Evolutionary conservation across 148 eudicot genomes (phyloP).

Genomic region (Amaranthus cruentus): DNA sequence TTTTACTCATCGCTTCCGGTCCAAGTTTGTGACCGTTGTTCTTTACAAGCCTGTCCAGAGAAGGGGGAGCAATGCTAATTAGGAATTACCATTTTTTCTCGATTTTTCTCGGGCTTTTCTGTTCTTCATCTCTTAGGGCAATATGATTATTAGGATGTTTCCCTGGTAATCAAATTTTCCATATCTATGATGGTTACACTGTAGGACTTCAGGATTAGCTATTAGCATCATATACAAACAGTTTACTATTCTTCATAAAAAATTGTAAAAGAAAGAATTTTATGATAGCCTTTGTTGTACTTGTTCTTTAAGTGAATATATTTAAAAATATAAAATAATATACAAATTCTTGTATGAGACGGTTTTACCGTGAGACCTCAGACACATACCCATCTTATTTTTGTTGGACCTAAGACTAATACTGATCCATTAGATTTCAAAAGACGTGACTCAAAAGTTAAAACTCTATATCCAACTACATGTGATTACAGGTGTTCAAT

Average conservation of each 20-base stretch:
- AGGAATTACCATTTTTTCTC: conserved; percentile 22
- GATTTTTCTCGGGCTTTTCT: conserved; percentile 16
- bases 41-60: conserved; percentile 86
- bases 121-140: background rate
- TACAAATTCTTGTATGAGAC: too few relatives aligned
- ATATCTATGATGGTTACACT: conserved; percentile 14
- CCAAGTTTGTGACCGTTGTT: conserved; percentile 86
- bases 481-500: too few relatives aligned
- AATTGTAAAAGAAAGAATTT: conserved; percentile 8
- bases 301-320: background rate
- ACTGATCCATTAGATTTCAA: too few relatives aligned
- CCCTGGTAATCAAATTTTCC: background rate
- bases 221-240: conserved; percentile 1
- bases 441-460: too few relatives aligned
- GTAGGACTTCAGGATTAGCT: background rate
- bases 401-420: too few relatives aligned
- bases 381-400: too few relatives aligned
- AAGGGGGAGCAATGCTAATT: conserved; percentile 49
- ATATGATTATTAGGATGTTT: conserved; percentile 1
- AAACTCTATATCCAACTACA: too few relatives aligned
- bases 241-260: background rate
- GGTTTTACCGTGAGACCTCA: too few relatives aligned
- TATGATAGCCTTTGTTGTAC: conserved; percentile 10
- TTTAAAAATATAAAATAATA: too few relatives aligned
- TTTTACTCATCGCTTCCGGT: conserved; percentile 76